These are phyloP conservation scores for Botrytis galanthina DNA, from an alignment of 2,329 filamentous ascomycete species.

Conservation along the genomic window DNA sequence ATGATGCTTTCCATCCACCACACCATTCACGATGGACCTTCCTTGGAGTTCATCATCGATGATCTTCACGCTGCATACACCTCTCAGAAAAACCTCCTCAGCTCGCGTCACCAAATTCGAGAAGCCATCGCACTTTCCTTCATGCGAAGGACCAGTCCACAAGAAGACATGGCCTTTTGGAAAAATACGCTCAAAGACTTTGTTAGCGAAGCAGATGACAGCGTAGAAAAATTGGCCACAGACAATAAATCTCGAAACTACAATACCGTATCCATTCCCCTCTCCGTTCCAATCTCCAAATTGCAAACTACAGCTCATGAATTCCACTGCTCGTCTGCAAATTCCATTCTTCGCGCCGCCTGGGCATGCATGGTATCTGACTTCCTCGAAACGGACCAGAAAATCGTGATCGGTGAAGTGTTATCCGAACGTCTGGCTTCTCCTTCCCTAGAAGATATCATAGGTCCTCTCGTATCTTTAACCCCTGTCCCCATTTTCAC, in stretches of 20 bases:
- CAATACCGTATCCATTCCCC: neutral
- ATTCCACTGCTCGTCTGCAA: constrained; percentile 10
- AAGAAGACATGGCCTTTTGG: constrained; percentile 7
- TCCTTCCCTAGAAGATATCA: neutral
- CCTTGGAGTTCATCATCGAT: neutral
- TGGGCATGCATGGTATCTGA: constrained; percentile 10
- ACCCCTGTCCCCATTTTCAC: neutral
- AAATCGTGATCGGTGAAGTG: constrained; percentile 7
- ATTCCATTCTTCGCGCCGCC: constrained; percentile 4
- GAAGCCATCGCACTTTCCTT: neutral
- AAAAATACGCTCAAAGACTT: neutral
- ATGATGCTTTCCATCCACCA: constrained; percentile 14
- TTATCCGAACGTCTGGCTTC: neutral
- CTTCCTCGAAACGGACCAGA: constrained; percentile 6
- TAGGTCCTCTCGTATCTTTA: constrained; percentile 7
- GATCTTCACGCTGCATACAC: neutral
- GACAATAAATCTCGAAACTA: constrained; percentile 3
- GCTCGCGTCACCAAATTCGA: neutral
- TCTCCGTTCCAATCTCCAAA: neutral
- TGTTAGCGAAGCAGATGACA: neutral
- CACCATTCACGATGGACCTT: constrained; percentile 1
- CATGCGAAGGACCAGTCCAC: neutral
- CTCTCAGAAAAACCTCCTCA: neutral
- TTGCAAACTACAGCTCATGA: constrained; percentile 2
- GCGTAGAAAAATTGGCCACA: neutral